Evolutionary conservation across 2,329 filamentous ascomycete species (phyloP), one percentile per base, ranked within the genome.

Genomic region (Hypomyces perniciosus): DNA sequence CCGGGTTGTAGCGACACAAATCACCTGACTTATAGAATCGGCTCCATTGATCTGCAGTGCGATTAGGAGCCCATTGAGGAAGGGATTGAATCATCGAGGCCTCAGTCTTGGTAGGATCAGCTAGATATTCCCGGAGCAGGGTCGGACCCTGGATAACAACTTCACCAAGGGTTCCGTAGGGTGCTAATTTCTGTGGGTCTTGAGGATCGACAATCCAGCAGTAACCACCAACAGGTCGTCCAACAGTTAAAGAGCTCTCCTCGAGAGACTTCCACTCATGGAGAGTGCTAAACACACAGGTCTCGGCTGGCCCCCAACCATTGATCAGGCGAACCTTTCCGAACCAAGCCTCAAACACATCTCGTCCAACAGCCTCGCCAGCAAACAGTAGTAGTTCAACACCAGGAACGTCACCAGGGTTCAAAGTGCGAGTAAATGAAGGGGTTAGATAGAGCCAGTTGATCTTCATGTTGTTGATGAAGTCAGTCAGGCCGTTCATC

Each of bases 101-200:
- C 30, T 53, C 50, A 1, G 57, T 57, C 38, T 50, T 54, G 12
- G 40, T 39, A 2, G 44, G 27, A 27, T 58, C 54, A 3, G 51
- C 48, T 4, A 58, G 48, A 48, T 80, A 81, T 37, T 75, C 75
- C 28, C 71, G 64, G 27, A 72, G 73, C 6, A 80, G 44, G 3
- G 56, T 53, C 2, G 75, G 75, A 1, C 57, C 55, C n/a, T 59
- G 50, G 30, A 57, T 55, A 5, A 57, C 50, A 20, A 57, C 42
- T 35, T 57, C 55, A 10, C 55, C 53, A 13, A 54, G n/a, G 9
- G 38, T 39, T 20, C 55, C 51, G 10, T 48, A 5, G 9, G 55
- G 47, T 37, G 50, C 53, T 6, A 54, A 12, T 27, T 34, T 27
- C 33, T 50, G 46, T 6, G 41, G 53, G 39, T 54, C 29, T 2